Percentiles rank a stretch among this genome's conserved stretches.
phyloP scores from a whole-genome alignment of 1,284 basidiomycete genomes.

The Xerocomus amazonicus region DNA sequence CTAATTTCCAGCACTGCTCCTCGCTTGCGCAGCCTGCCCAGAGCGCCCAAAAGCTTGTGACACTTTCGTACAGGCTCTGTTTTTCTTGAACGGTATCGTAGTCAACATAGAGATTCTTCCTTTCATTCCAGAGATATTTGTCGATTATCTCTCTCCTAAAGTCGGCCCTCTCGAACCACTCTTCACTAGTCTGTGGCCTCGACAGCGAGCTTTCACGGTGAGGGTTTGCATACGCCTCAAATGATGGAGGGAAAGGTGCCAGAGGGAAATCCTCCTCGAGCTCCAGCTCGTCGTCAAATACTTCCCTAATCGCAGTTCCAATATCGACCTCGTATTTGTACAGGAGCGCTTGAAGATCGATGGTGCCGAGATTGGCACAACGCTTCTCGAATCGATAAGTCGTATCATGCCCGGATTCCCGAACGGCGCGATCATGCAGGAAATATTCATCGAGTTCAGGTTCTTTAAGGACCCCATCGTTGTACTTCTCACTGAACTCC shows the following conservation, averaged over 20 bases:
- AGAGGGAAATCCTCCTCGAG: slow-evolving; percentile 90
- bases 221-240: slow-evolving; percentile 66
- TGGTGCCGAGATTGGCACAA: slow-evolving; percentile 94
- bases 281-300: slow-evolving; percentile 89
- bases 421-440: slow-evolving; percentile 91
- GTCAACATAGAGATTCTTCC: slow-evolving; percentile 92
- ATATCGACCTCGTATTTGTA: slow-evolving; percentile 97
- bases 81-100: slow-evolving; percentile 90
- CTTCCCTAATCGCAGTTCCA: slow-evolving; percentile 88
- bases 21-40: slow-evolving; percentile 98
- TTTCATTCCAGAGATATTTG: slow-evolving; percentile 96
- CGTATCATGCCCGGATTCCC: slow-evolving; percentile 96
- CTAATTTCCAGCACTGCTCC: slow-evolving; percentile 88
- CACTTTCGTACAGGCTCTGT: slow-evolving; percentile 93
- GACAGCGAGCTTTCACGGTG: slow-evolving; percentile 62
- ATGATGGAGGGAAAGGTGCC: slow-evolving; percentile 86
- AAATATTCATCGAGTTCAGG: slow-evolving; percentile 96
- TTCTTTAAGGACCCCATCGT: slow-evolving; percentile 79
- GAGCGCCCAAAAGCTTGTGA: slow-evolving; percentile 92
- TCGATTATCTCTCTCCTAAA: slow-evolving; percentile 84
- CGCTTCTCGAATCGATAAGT: slow-evolving; percentile 96
- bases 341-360: slow-evolving; percentile 88
- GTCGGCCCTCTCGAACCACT: slow-evolving; percentile 89
- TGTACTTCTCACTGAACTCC: slow-evolving; percentile 97
- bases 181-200: slow-evolving; percentile 67